Evolutionary conservation across 1,139 yeast genomes (phyloP).

Genomic region (Yamadazyma mexicana): DNA sequence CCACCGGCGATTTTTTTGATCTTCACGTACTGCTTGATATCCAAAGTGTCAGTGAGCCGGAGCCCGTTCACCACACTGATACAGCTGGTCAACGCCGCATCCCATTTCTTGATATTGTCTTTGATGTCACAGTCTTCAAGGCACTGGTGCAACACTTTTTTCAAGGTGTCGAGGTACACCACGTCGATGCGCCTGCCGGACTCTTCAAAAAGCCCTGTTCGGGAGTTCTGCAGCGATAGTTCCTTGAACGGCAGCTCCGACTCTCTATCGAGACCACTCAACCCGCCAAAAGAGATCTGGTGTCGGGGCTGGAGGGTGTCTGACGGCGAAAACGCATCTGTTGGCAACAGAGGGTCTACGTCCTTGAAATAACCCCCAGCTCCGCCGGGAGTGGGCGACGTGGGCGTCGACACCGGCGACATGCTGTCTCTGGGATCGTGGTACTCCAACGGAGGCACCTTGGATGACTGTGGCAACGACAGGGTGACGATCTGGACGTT

Average conservation of each 20-base stretch:
- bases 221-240: not conserved
- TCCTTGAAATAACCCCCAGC: constrained; percentile 8
- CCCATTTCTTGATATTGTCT: constrained; percentile 47
- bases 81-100: constrained; percentile 23
- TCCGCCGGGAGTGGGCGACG: constrained; percentile 15
- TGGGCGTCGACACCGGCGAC: constrained; percentile 21
- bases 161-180: constrained; percentile 26
- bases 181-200: constrained; percentile 1
- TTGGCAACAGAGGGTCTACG: not conserved
- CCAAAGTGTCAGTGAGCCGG: constrained; percentile 67
- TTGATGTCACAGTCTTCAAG: constrained; percentile 55
- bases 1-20: constrained; percentile 85
- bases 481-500: constrained; percentile 31
- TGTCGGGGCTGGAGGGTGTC: constrained; percentile 8
- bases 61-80: constrained; percentile 29
- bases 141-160: constrained; percentile 58
- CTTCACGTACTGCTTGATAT: constrained; percentile 84
- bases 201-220: constrained; percentile 13
- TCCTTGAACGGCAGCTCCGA: constrained; percentile 8
- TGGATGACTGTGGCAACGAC: constrained; percentile 12
- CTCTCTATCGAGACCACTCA: constrained; percentile 4
- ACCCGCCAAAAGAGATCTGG: constrained; percentile 13
- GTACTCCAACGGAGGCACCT: constrained; percentile 24
- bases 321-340: constrained; percentile 6
- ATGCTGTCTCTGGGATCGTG: constrained; percentile 7